phyloP scores from a whole-genome alignment of 768 basidiomycete genomes.

The Agaricus blazei region DNA sequence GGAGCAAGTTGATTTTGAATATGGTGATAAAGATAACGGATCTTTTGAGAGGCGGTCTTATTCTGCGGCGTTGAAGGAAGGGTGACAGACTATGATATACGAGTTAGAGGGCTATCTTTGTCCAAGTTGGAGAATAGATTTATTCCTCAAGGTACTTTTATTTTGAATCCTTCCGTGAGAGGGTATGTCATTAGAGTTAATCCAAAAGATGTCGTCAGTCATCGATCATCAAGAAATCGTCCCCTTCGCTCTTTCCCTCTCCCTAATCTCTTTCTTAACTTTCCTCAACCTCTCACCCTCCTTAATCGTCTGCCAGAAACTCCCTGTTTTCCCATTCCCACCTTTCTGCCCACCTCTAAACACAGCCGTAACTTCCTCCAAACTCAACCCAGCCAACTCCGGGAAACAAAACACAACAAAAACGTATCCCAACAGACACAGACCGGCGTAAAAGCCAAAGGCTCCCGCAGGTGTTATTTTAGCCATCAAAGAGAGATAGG shows the following conservation, averaged over 20 bases:
- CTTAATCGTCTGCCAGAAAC: constrained; percentile 49
- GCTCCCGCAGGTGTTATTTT: constrained; percentile 70
- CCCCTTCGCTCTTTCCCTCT: constrained; percentile 19
- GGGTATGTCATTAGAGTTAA: no score
- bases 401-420: constrained; percentile 73
- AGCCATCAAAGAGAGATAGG: constrained; percentile 76
- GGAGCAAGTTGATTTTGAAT: constrained; percentile 4
- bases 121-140: no score
- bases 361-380: constrained; percentile 62
- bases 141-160: no score
- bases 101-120: no score
- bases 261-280: constrained; percentile 39
- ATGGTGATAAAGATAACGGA: background rate
- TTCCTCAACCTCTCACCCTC: constrained; percentile 48
- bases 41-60: background rate
- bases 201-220: background rate
- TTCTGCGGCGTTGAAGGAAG: constrained; percentile 3
- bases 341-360: constrained; percentile 47
- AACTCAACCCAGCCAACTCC: constrained; percentile 70
- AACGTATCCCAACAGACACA: constrained; percentile 64
- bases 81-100: background rate
- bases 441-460: constrained; percentile 71
- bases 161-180: no score
- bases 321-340: constrained; percentile 46
- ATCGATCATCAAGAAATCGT: background rate